Evolutionary conservation across 805 yeast species (phyloP), one percentile per base, ranked within the genome.

Genomic region (Metschnikowia lachancei): DNA sequence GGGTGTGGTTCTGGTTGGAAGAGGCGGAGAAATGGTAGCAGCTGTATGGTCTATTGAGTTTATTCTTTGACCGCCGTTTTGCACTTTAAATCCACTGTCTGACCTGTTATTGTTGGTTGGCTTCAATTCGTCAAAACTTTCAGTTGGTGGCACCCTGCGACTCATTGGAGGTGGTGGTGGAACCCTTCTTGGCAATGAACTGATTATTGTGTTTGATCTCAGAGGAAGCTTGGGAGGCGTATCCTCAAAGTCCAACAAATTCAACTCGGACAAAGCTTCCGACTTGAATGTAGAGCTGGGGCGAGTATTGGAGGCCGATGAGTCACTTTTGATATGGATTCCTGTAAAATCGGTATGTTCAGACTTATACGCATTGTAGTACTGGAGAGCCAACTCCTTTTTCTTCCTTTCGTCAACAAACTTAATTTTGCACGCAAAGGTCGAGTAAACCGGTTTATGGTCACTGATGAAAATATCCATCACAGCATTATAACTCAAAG

Each of bases 371-470:
- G 51, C 49, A 2, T 57, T 54, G 52, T 69, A 69, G 37, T 65
- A 56, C 17, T 55, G 47, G 37, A 60, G 61, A 10, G 66, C 43
- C 46, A 72, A 57, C 17, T 54, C 47, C 14, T 51, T 40, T 43
- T 63, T 68, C 57, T 64, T 67, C 7, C 44, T 55, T 24, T 63
- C 64, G 51, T 94, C 85, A 28, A 91, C 74, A 45, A 87, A 77
- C 45, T 80, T 76, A 16, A 88, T 91, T 16, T 67, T 72, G 12
- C 87, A 80, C 29, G 73, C 69, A 59, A 85, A 90, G 0, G 89
- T 81, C 3, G 92, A 90, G 64, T 77, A 94, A 2, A 94, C 96
- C 0, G 99, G 99, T 49, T 88, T 83, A 63, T 94, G 99, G 61
- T 94, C 99, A 45, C 97, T 88, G 47, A 83, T 75, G 46, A 60